Percentiles rank a stretch among this genome's conserved stretches.
Conservation (phyloP, 768 basidiomycete genomes). For the Calvatia gigantea region DNA sequence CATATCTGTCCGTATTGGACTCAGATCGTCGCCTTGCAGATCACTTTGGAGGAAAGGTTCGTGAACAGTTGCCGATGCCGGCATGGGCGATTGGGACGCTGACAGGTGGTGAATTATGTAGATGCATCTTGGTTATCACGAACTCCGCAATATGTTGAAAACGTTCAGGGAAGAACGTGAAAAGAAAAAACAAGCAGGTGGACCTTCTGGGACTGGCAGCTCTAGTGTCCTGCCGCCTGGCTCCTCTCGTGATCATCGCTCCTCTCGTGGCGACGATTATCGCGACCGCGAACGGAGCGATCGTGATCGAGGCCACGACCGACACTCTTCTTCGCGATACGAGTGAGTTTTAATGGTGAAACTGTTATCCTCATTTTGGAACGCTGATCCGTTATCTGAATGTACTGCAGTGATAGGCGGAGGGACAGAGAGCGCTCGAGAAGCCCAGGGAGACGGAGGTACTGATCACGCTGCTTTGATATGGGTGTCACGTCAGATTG, state of each 20-base stretch:
- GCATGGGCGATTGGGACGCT: constrained; percentile 16
- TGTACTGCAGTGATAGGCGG: constrained; percentile 55
- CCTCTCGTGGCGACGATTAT: constrained; percentile 30
- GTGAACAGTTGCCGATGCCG: constrained; percentile 10
- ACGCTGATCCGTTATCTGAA: constrained; percentile 24
- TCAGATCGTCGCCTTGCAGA: constrained; percentile 98
- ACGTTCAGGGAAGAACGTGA: constrained; percentile 92
- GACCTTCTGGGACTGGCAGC: constrained; percentile 32
- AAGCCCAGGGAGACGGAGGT: constrained; percentile 64
- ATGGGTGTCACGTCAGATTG: constrained; percentile 11
- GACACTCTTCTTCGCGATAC: constrained; percentile 66
- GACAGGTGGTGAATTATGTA: constrained; percentile 35
- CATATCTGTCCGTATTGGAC: constrained; percentile 97
- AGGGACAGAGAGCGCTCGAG: constrained; percentile 72
- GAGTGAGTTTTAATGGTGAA: constrained; percentile 47
- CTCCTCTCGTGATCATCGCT: constrained; percentile 46
- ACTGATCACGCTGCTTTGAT: constrained; percentile 30
- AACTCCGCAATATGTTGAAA: constrained; percentile 88
- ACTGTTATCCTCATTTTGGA: constrained; percentile 23
- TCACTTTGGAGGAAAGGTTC: constrained; percentile 98
- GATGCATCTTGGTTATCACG: constrained; percentile 99
- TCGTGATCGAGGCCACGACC: constrained; percentile 65
- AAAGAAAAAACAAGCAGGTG: constrained; percentile 64
- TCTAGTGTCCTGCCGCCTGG: constrained; percentile 40
- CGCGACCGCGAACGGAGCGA: constrained; percentile 58